Percentiles rank a stretch among this genome's conserved stretches.
phyloP scores from a whole-genome alignment of 2,329 filamentous ascomycete genomes.

The Colletotrichum limetticola region DNA sequence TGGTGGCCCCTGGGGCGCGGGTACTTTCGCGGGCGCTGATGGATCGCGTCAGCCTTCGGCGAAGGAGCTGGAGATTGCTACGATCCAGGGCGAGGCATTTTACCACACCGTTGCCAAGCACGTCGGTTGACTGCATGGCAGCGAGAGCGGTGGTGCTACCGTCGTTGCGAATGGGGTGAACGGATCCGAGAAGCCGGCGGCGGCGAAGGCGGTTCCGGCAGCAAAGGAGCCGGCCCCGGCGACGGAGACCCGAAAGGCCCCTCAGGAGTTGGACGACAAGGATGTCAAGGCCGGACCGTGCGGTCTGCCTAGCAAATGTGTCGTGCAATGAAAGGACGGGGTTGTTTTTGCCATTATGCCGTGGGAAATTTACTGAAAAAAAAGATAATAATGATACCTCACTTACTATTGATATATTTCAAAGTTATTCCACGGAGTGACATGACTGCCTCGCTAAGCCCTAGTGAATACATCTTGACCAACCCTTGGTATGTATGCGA shows the following conservation, averaged over 20 bases:
- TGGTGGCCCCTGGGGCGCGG: constrained; percentile 91
- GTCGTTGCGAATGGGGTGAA: constrained; percentile 37
- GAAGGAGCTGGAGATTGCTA: constrained; percentile 83
- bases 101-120: constrained; percentile 79
- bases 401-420: neutral
- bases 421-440: no score
- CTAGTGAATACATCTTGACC: no score
- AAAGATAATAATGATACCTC: constrained; percentile 4
- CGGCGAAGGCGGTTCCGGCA: neutral
- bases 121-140: constrained; percentile 82
- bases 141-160: constrained; percentile 40
- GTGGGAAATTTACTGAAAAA: neutral
- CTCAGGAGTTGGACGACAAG: constrained; percentile 44
- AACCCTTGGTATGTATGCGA: no score
- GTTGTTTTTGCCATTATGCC: no score
- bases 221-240: constrained; percentile 6
- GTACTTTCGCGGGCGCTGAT: constrained; percentile 83
- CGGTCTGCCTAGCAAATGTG: constrained; percentile 80
- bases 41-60: constrained; percentile 84
- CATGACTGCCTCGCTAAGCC: no score
- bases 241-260: constrained; percentile 38
- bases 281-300: constrained; percentile 72
- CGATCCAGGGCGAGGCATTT: constrained; percentile 86
- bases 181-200: constrained; percentile 35
- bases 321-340: constrained; percentile 63